Conservation (phyloP, 2,329 filamentous ascomycete genomes). For the Hirsutella thompsonii region DNA sequence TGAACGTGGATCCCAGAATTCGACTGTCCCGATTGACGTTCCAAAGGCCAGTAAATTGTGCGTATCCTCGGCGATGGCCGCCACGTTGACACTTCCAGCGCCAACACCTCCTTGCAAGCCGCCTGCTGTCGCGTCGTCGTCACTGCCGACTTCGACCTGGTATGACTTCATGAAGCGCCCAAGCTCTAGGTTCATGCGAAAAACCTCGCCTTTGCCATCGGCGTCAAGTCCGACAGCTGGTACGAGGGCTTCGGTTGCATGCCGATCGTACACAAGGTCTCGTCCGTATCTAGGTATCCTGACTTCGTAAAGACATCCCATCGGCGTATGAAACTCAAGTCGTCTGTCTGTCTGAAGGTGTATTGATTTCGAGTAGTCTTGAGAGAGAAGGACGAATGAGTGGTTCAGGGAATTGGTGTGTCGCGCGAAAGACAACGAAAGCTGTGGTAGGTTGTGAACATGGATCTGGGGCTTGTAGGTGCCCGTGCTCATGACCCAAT, state of each 20-base stretch:
- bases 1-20: conserved; percentile 89
- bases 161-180: conserved; percentile 93
- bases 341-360: conserved; percentile 87
- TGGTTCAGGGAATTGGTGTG: conserved; percentile 89
- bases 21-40: conserved; percentile 86
- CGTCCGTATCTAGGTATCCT: conserved; percentile 86
- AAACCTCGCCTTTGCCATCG: conserved; percentile 84
- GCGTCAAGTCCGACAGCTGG: conserved; percentile 78
- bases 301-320: conserved; percentile 78
- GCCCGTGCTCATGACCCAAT: conserved; percentile 95
- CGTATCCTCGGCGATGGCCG: conserved; percentile 72
- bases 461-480: conserved; percentile 62
- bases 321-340: conserved; percentile 85
- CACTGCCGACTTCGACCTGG: conserved; percentile 77
- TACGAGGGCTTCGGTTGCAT: conserved; percentile 72
- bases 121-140: conserved; percentile 67
- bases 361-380: conserved; percentile 86
- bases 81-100: conserved; percentile 77
- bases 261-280: conserved; percentile 73
- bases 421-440: conserved; percentile 84
- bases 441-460: conserved; percentile 84
- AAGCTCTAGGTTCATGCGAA: conserved; percentile 78
- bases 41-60: conserved; percentile 90
- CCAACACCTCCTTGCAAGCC: conserved; percentile 78
- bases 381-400: conserved; percentile 76